Percentiles rank a stretch among this genome's conserved stretches.
Conservation (phyloP, 2,329 filamentous ascomycete genomes). For the Aspergillus persii region DNA sequence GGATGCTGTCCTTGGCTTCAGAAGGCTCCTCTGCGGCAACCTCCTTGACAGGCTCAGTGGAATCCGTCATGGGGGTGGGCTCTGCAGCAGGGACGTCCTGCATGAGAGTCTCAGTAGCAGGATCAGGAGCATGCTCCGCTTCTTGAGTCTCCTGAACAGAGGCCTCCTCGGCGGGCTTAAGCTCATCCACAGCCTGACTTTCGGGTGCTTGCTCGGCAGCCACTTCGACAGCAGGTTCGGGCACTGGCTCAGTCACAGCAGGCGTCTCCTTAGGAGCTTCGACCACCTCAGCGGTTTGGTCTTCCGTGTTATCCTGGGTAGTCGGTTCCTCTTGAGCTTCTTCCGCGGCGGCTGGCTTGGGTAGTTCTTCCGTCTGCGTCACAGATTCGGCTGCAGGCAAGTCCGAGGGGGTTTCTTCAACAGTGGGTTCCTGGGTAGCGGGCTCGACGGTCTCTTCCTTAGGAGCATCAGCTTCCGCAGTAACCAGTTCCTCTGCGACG, state of each 20-base stretch:
- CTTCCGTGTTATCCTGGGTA: conserved; percentile 1
- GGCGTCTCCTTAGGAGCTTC: conserved; percentile 1
- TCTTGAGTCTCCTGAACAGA: background rate
- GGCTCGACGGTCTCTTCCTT: conserved; percentile 8
- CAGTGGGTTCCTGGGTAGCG: background rate
- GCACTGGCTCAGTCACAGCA: background rate
- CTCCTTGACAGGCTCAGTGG: conserved; percentile 10
- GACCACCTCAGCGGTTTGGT: conserved; percentile 3
- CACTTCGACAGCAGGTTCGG: conserved; percentile 11
- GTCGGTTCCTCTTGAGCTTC: background rate
- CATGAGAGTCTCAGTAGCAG: background rate
- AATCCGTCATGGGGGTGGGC: conserved; percentile 2
- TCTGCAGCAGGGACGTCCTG: conserved; percentile 2
- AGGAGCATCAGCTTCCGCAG: conserved; percentile 2
- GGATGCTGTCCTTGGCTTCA: conserved; percentile 18
- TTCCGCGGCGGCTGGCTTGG: conserved; percentile 2
- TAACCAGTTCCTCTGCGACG: conserved; percentile 2
- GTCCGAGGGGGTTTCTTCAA: background rate
- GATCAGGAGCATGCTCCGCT: background rate
- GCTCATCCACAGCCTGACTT: conserved; percentile 1
- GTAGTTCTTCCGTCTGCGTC: background rate
- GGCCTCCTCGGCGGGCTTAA: conserved; percentile 7
- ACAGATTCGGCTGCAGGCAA: conserved; percentile 1
- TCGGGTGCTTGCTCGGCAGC: background rate
- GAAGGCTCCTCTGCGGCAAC: background rate